These are phyloP conservation scores for Sugiyamaella pinicola DNA, from an alignment of 1,139 yeast species.

Conservation along the genomic window DNA sequence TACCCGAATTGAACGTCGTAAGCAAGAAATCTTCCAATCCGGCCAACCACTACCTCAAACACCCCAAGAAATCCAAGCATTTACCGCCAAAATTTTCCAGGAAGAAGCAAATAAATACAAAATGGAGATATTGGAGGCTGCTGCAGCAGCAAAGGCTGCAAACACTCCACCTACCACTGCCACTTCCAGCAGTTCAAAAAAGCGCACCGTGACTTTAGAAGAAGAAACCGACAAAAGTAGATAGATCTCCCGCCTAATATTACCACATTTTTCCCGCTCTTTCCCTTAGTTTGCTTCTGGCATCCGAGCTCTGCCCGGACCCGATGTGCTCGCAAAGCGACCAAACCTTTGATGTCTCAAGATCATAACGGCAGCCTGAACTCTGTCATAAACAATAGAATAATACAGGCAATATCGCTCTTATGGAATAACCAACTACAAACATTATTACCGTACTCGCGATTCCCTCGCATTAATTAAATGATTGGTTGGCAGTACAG, in stretches of 20 bases:
- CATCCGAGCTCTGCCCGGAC: not conserved
- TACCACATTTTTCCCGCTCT: not conserved
- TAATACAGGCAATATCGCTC: too few species aligned
- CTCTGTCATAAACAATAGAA: too few species aligned
- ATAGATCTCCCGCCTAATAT: slow-evolving; percentile 3
- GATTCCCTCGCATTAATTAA: too few species aligned
- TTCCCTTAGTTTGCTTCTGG: not conserved
- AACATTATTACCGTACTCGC: too few species aligned
- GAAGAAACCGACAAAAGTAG: slow-evolving; percentile 22
- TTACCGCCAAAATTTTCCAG: slow-evolving; percentile 17
- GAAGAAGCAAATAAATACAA: slow-evolving; percentile 13
- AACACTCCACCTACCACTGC: slow-evolving; percentile 6
- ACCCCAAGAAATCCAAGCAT: slow-evolving; percentile 16
- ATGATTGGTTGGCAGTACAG: too few species aligned
- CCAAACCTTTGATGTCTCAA: too few species aligned
- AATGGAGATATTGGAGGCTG: slow-evolving; percentile 14
- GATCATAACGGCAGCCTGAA: too few species aligned
- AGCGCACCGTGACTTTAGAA: slow-evolving; percentile 25
- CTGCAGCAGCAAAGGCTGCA: slow-evolving; percentile 4
- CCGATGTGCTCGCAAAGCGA: too few species aligned
- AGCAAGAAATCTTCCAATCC: slow-evolving; percentile 19
- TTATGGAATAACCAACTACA: too few species aligned
- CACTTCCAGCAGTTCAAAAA: not conserved
- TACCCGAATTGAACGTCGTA: slow-evolving; percentile 20
- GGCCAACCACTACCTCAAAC: slow-evolving; percentile 23